Conservation (phyloP, 352 stramenopile species). For the Stramenopiles sp. region DNA sequence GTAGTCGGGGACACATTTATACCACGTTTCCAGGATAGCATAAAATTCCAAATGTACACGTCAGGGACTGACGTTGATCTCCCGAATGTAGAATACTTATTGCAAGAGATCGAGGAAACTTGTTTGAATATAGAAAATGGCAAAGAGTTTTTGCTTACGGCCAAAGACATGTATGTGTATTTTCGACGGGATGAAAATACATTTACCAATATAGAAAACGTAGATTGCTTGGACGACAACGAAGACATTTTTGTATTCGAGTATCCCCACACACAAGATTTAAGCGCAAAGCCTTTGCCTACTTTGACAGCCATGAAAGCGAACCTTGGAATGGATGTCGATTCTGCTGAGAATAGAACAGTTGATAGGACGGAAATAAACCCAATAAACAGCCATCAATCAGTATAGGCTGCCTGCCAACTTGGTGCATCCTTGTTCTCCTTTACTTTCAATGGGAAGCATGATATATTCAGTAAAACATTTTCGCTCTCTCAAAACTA, state of each 20-base stretch:
- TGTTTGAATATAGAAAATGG: constrained; percentile 34
- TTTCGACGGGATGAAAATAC: constrained; percentile 18
- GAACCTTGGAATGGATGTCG: no score
- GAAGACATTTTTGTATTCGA: constrained; percentile 19
- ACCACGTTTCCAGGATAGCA: constrained; percentile 27
- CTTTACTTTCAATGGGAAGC: no score
- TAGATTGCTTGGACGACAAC: constrained; percentile 15
- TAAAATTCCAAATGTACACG: constrained; percentile 29
- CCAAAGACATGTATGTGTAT: constrained; percentile 23
- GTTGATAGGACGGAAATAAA: no score
- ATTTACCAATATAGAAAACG: constrained; percentile 19
- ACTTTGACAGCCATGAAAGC: no score
- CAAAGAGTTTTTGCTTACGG: constrained; percentile 22
- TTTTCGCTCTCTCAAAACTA: no score
- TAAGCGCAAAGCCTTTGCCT: constrained; percentile 22
- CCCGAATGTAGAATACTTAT: constrained; percentile 30
- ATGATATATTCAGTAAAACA: no score
- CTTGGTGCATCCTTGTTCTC: no score
- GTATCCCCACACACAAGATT: constrained; percentile 16
- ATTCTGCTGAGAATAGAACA: no score
- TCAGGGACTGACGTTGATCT: constrained; percentile 22
- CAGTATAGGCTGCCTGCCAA: no score
- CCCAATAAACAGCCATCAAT: no score
- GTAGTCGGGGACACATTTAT: constrained; percentile 34
- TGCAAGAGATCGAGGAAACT: constrained; percentile 29